Conservation (phyloP, 768 basidiomycete species). For the Tylopilus sp. region DNA sequence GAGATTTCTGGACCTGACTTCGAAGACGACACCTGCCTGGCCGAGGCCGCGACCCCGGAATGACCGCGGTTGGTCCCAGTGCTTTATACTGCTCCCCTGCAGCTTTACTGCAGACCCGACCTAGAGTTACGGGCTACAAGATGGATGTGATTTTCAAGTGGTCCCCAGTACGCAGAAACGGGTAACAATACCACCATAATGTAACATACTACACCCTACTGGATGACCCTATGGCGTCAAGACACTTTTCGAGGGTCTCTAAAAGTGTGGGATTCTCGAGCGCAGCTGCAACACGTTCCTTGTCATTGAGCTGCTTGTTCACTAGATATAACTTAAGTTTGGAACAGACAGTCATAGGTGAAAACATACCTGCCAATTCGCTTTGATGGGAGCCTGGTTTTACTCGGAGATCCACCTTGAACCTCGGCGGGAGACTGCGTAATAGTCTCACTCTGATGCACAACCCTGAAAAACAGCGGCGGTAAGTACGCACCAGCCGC, state of each 20-base stretch:
- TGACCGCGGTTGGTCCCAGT: slow-evolving; percentile 17
- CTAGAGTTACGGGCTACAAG: neutral
- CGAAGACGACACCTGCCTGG: slow-evolving; percentile 10
- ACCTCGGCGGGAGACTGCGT: slow-evolving; percentile 85
- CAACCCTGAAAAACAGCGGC: slow-evolving; percentile 48
- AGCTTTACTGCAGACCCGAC: neutral
- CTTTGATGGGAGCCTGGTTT: slow-evolving; percentile 96
- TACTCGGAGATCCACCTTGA: slow-evolving; percentile 91
- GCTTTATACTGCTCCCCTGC: neutral
- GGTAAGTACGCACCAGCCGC: neutral
- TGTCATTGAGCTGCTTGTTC: slow-evolving; percentile 98
- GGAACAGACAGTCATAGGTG: neutral
- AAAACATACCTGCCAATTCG: slow-evolving; percentile 72
- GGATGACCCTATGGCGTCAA: slow-evolving; percentile 37
- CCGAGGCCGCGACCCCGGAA: neutral
- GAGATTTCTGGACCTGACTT: neutral
- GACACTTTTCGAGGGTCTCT: slow-evolving; percentile 81
- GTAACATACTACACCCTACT: slow-evolving; percentile 1
- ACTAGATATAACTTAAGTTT: slow-evolving; percentile 45
- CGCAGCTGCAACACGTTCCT: slow-evolving; percentile 96
- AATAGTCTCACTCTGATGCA: slow-evolving; percentile 91
- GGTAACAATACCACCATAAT: neutral
- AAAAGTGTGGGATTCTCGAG: slow-evolving; percentile 87
- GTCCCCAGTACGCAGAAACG: neutral
- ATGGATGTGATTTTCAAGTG: neutral